phyloP scores from a whole-genome alignment of 148 eudicot genomes.

The Drosera capensis region DNA sequence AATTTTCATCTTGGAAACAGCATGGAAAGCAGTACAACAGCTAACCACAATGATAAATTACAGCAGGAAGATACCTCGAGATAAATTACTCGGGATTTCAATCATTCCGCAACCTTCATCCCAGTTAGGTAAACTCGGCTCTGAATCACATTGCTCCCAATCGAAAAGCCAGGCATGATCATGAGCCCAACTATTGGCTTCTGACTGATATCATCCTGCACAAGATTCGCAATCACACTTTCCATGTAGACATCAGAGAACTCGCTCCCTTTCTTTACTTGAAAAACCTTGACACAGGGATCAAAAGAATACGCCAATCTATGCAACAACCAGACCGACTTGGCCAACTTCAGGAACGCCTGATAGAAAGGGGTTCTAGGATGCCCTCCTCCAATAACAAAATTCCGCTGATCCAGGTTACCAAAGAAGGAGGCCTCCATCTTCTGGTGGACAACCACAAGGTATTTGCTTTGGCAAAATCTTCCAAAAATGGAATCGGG shows the following conservation, averaged over 20 bases:
- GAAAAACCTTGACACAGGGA: constrained; percentile 68
- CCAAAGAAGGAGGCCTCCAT: constrained; percentile 95
- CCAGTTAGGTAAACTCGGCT: constrained; percentile 66
- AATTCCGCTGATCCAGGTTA: constrained; percentile 81
- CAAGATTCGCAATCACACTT: constrained; percentile 45
- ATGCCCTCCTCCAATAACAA: constrained; percentile 80
- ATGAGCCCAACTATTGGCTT: constrained; percentile 77
- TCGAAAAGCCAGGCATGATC: constrained; percentile 97
- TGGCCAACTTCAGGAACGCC: constrained; percentile 82
- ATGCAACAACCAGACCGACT: constrained; percentile 84
- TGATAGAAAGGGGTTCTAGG: constrained; percentile 91
- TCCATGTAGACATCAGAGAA: constrained; percentile 94
- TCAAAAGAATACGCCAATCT: constrained; percentile 77
- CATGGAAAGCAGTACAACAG: too few species aligned
- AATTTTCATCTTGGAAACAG: too few species aligned
- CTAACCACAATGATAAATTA: too few species aligned
- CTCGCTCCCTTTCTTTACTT: constrained; percentile 58
- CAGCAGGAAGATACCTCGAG: too few species aligned
- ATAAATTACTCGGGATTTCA: too few species aligned
- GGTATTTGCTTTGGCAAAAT: constrained; percentile 75
- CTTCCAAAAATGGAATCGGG: constrained; percentile 77
- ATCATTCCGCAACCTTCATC: constrained; percentile 50
- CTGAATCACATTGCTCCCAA: constrained; percentile 67
- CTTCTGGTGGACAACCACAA: constrained; percentile 60
- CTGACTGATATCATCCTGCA: constrained; percentile 29